These are phyloP conservation scores for Brassica incana DNA, from an alignment of 345 rosid species.

Conservation along the genomic window DNA sequence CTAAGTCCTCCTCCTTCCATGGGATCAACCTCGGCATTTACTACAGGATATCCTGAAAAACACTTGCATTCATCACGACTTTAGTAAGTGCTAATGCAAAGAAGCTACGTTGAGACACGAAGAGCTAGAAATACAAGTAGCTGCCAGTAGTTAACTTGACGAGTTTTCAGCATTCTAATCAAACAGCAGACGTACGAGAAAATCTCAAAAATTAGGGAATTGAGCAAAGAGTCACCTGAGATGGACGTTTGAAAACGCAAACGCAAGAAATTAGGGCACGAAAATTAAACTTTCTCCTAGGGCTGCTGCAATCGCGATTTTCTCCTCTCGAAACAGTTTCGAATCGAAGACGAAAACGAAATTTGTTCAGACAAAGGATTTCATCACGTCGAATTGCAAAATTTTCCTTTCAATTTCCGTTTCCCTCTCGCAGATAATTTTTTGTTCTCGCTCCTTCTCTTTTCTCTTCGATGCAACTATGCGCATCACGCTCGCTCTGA, in stretches of 20 bases:
- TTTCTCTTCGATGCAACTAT: neutral
- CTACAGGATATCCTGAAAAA: constrained; percentile 51
- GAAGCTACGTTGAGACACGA: neutral
- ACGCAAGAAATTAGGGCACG: constrained; percentile 47
- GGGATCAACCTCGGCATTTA: constrained; percentile 96
- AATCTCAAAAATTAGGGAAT: constrained; percentile 4
- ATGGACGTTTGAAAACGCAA: constrained; percentile 31
- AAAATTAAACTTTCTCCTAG: constrained; percentile 41
- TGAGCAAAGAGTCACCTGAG: constrained; percentile 49
- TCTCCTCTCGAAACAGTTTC: neutral
- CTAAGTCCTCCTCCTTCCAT: constrained; percentile 86
- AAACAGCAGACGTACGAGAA: constrained; percentile 8
- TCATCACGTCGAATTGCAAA: constrained; percentile 9
- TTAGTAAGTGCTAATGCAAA: neutral
- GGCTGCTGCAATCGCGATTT: constrained; percentile 42
- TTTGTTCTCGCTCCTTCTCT: neutral
- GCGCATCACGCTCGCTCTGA: neutral
- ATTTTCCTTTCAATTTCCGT: constrained; percentile 20
- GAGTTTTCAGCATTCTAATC: constrained; percentile 32
- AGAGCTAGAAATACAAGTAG: constrained; percentile 19
- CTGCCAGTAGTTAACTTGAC: constrained; percentile 6
- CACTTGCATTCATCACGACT: constrained; percentile 71
- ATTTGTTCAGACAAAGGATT: neutral
- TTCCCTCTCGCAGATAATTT: constrained; percentile 25
- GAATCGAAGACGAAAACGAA: constrained; percentile 4